phyloP scores from a whole-genome alignment of 2,329 filamentous ascomycete species.

The Curvularia sp. region DNA sequence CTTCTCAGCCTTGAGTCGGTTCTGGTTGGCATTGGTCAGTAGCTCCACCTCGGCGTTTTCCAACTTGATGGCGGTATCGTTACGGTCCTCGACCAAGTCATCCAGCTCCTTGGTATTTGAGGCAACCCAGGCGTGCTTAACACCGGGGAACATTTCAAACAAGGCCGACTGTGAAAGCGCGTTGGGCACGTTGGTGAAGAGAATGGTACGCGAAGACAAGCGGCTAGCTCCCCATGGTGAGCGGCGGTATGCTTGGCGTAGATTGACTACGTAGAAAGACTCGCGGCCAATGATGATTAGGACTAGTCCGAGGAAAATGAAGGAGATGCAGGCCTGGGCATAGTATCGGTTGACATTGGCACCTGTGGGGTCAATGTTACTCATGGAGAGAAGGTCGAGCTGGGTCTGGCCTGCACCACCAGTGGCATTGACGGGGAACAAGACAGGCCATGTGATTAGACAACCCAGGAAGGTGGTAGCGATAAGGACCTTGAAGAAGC shows the following conservation, averaged over 20 bases:
- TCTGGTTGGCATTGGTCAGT: constrained; percentile 64
- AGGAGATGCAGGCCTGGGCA: constrained; percentile 54
- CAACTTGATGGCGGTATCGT: constrained; percentile 53
- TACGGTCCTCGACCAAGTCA: constrained; percentile 54
- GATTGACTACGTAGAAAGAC: constrained; percentile 57
- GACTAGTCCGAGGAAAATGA: constrained; percentile 54
- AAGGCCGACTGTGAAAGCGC: constrained; percentile 50
- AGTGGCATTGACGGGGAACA: constrained; percentile 58
- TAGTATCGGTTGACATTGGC: constrained; percentile 51
- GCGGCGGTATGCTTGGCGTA: constrained; percentile 58
- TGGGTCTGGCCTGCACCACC: constrained; percentile 48
- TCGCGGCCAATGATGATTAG: constrained; percentile 57
- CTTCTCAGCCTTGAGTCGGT: constrained; percentile 69
- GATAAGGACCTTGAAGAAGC: constrained; percentile 57
- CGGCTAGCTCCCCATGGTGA: constrained; percentile 54
- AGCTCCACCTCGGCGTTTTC: constrained; percentile 57
- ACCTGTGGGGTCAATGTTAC: constrained; percentile 46
- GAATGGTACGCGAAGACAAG: constrained; percentile 57
- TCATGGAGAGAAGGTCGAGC: constrained; percentile 51
- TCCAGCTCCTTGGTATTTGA: constrained; percentile 56
- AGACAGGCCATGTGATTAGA: constrained; percentile 55
- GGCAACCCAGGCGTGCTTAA: constrained; percentile 57
- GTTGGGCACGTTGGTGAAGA: constrained; percentile 58
- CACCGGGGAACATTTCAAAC: constrained; percentile 51
- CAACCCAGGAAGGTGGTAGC: constrained; percentile 54